A percentile compares a stretch with the other conserved stretches of the same genome.
phyloP scores from a whole-genome alignment of 202 grass and related monocot species.

The Dendrocalamus latiflorus region DNA sequence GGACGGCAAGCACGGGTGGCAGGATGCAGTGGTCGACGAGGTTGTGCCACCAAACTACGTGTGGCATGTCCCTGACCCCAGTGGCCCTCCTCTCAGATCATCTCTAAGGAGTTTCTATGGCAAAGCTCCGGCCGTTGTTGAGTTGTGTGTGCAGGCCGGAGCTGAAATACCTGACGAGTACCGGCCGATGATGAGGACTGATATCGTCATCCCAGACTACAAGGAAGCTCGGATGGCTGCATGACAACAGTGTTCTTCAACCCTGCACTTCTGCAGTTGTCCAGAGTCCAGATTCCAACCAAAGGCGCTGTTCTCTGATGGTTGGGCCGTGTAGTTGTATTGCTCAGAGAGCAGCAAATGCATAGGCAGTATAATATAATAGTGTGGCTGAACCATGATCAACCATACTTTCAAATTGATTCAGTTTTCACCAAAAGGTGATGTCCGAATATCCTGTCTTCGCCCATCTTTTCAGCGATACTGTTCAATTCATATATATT shows the following conservation, averaged over 20 bases:
- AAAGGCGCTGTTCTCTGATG: not conserved
- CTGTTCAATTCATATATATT: conserved; percentile 1
- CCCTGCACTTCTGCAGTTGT: conserved; percentile 4
- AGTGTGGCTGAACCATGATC: conserved; percentile 11
- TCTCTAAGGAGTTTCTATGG: conserved; percentile 74
- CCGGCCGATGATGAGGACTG: conserved; percentile 78
- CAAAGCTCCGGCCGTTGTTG: conserved; percentile 71
- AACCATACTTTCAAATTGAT: not conserved
- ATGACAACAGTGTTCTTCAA: not conserved
- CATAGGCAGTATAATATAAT: not conserved
- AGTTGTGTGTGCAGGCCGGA: conserved; percentile 83
- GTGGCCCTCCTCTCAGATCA: conserved; percentile 47
- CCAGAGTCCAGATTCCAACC: conserved; percentile 1
- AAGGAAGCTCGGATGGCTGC: conserved; percentile 56
- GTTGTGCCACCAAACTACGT: conserved; percentile 70
- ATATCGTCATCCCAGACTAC: conserved; percentile 64
- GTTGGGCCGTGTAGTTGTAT: not conserved
- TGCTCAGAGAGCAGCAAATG: not conserved
- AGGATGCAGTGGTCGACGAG: conserved; percentile 75
- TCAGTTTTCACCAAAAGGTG: conserved; percentile 32
- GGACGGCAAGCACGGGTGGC: conserved; percentile 93
- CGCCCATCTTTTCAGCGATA: not conserved
- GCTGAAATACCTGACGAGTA: conserved; percentile 63
- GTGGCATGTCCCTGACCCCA: too few species aligned
- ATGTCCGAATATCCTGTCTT: conserved; percentile 39